Evolutionary conservation across 192 early-diverging fungal species (phyloP), one percentile per base, ranked within the genome.

Genomic region (Thamnidium elegans): DNA sequence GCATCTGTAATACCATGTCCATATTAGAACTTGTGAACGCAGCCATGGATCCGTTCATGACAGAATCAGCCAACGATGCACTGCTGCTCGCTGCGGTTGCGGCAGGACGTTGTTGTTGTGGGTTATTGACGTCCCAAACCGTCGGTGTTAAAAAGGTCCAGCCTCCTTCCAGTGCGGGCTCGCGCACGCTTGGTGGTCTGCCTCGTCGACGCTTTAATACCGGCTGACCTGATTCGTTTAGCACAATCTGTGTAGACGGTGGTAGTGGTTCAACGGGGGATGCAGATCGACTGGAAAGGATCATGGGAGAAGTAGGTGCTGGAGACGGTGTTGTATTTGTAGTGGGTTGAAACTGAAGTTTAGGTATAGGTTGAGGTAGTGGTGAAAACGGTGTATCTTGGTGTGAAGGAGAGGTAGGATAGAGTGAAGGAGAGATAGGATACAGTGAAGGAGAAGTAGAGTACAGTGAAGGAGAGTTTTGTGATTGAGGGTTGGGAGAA

Each of bases 1-100:
- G 74, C 74, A 71, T 71, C n/a, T 64, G 56, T 15, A 75, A 46
- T 14, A 67, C 69, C 32, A 63, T 70, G 14, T 75, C 74, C 68
- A 70, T 70, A 17, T 50, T 63, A 7, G 74, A 53, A 47, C 64
- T 67, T 7, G 71, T 73, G 6, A 73, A 73, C 3, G 71, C 71
- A n/a, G 71, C 62, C 68, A 70, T 70, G 17, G 60, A 36, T 43
- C 55, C 68, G 21, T 51, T 67, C 66, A 67, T 71, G 2, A 50
- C 51, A 3, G 43, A 65, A 15, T 65, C 55, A 11, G 39, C 26
- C 3, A 26, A 1, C 1, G 26, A 26, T 1, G 26, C 3, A 26
- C 26, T 26, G 30, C 20, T 55, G 36, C 3, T 7, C 7, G 34
- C 34, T 36, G 36, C 5, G 5, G 36, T 3, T 21, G n/a, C 26